Evolutionary conservation across 768 basidiomycete species (phyloP), one percentile per base, ranked within the genome.

Genomic region (Suillus alpinus): DNA sequence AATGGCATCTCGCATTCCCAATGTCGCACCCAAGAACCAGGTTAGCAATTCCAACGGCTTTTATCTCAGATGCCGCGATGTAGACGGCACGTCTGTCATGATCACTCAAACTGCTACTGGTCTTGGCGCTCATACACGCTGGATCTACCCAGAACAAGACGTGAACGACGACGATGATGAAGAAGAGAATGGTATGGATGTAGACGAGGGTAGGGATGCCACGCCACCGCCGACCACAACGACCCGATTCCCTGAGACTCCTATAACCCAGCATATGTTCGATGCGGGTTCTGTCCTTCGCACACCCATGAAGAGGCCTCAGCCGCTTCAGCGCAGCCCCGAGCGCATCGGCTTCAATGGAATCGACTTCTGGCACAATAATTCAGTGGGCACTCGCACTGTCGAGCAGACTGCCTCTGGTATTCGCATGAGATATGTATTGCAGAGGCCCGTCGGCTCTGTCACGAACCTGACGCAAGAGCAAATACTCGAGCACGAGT

Each of bases 251-350:
- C 67, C 62, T 1, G 59, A 67, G 23, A 71, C 71, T 0, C 73
- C 71, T 1, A 49, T 69, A 46, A 41, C 58, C 2, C 59, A 52
- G 16, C 59, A 64, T 16, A 23, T 69, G 5, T 73, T 66, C 32
- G 62, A 75, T 16, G 68, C 75, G 0, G 73, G 73, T 6, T 74
- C 73, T 14, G 74, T 74, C 2, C 51, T 73, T 56, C 57, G 1
- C 13, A 75, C 74, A 0, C 73, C 74, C 0, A 46, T 70, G 18
- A 74, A 74, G 65, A 71, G 61, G 36, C 50, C 59, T 14, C 67
- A 26, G 40, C 71, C 70, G 1, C 71, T 75, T 37, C 67, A 68
- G 34, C 66, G 44, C n/a, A 72, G 69, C 39, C 72, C 73, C 5
- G 40, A 56, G 5, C 70, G 69, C n/a, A 68, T 73, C 8, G 73